Evolutionary conservation across 1,284 basidiomycete genomes (phyloP).

Genomic region (Trichosporon coremiiforme): DNA sequence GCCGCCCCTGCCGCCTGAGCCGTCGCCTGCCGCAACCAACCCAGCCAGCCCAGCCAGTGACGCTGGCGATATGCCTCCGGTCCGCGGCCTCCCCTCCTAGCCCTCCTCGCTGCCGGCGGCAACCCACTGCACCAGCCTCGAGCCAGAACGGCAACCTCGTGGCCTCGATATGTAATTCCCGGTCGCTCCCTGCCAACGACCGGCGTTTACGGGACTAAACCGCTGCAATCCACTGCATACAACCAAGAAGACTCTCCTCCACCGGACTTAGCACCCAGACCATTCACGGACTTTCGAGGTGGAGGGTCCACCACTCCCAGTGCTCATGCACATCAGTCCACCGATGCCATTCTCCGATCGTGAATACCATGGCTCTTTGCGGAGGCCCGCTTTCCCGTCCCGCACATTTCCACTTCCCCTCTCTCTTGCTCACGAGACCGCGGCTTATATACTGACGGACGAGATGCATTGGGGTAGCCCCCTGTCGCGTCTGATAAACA

Average conservation of each 20-base stretch:
- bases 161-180: conserved; percentile 16
- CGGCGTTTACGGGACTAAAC: conserved; percentile 15
- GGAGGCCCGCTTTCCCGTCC: neutral
- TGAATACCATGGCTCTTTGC: neutral
- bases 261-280: neutral
- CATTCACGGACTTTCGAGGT: neutral
- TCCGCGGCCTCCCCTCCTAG: neutral
- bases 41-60: neutral
- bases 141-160: conserved; percentile 16
- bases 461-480: neutral
- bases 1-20: neutral
- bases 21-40: neutral
- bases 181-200: neutral
- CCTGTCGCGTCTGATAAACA: neutral
- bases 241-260: neutral
- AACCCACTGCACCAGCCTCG: neutral
- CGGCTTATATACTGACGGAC: neutral
- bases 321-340: neutral
- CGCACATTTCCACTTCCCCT: neutral
- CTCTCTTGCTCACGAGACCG: neutral
- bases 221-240: neutral
- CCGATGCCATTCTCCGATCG: conserved; percentile 1
- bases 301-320: conserved; percentile 1
- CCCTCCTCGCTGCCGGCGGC: conserved; percentile 6
- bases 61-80: conserved; percentile 12